These are phyloP conservation scores for Pyrenophora graminea DNA, from an alignment of 2,329 filamentous ascomycete genomes.

Conservation along the genomic window DNA sequence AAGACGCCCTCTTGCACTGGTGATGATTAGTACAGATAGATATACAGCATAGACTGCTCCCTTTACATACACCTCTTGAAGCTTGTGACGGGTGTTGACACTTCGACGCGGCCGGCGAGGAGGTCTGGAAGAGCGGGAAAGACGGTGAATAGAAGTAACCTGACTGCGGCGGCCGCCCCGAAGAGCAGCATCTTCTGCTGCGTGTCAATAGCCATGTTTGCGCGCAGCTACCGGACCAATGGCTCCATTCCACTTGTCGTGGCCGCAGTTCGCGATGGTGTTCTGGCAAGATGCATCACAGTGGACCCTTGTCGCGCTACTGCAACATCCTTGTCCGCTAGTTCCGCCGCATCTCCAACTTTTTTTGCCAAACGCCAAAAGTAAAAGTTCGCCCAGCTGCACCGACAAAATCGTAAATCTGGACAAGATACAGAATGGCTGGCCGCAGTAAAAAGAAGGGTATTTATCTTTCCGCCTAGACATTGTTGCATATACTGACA, in stretches of 20 bases:
- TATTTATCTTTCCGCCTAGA: constrained; percentile 38
- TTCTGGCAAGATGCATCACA: constrained; percentile 11
- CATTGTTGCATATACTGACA: constrained; percentile 18
- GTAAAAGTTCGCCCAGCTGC: constrained; percentile 16
- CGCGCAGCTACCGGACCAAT: constrained; percentile 5
- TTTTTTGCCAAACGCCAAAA: constrained; percentile 36
- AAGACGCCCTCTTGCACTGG: constrained; percentile 95
- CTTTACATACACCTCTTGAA: constrained; percentile 81
- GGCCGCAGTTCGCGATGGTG: constrained; percentile 2
- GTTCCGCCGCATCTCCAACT: constrained; percentile 31
- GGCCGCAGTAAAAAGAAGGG: constrained; percentile 65
- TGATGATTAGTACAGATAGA: constrained; percentile 9
- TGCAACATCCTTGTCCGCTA: constrained; percentile 27
- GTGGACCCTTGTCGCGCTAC: constrained; percentile 27
- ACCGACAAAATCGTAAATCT: constrained; percentile 7
- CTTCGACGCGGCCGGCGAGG: constrained; percentile 88
- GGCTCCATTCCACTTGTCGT: constrained; percentile 16
- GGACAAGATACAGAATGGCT: constrained; percentile 34
- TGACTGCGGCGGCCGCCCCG: constrained; percentile 73
- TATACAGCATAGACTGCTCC: not conserved
- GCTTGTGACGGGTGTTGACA: constrained; percentile 95
- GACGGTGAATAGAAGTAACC: constrained; percentile 75
- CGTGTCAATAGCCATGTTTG: constrained; percentile 50
- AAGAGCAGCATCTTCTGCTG: constrained; percentile 71
- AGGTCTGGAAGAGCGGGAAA: constrained; percentile 85